Evolutionary conservation across 2,329 filamentous ascomycete species (phyloP).

Genomic region (Beauveria bassiana): DNA sequence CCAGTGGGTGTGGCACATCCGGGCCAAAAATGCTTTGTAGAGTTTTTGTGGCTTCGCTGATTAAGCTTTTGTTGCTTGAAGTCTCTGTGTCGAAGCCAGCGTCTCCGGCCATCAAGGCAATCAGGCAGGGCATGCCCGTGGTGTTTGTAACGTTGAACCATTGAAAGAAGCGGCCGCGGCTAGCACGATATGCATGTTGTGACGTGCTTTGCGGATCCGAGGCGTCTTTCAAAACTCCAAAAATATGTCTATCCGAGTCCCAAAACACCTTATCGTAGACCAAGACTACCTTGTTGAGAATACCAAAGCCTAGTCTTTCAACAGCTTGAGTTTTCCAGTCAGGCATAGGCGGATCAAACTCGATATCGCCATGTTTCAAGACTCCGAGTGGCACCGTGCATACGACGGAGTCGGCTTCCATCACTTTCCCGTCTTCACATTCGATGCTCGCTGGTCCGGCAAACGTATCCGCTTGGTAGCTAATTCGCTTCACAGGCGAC

Average conservation of each 20-base stretch:
- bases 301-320: conserved; percentile 77
- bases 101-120: conserved; percentile 93
- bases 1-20: conserved; percentile 67
- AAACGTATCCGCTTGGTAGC: conserved; percentile 46
- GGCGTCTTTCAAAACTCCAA: conserved; percentile 78
- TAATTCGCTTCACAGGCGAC: conserved; percentile 63
- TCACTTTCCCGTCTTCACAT: conserved; percentile 66
- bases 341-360: conserved; percentile 88
- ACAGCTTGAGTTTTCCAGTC: conserved; percentile 78
- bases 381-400: conserved; percentile 87
- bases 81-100: conserved; percentile 83
- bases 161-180: conserved; percentile 88
- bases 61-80: conserved; percentile 64
- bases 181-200: conserved; percentile 70
- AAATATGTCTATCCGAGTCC: conserved; percentile 85
- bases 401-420: conserved; percentile 86
- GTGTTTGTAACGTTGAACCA: conserved; percentile 96
- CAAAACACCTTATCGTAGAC: conserved; percentile 88
- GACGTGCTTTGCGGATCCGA: conserved; percentile 60
- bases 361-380: conserved; percentile 70
- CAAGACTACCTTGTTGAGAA: conserved; percentile 90
- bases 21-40: conserved; percentile 67
- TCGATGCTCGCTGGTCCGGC: conserved; percentile 52
- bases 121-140: conserved; percentile 76
- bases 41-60: conserved; percentile 72